These are phyloP conservation scores for Trichosporon coremiiforme DNA, from an alignment of 1,284 basidiomycete species.

Conservation along the genomic window DNA sequence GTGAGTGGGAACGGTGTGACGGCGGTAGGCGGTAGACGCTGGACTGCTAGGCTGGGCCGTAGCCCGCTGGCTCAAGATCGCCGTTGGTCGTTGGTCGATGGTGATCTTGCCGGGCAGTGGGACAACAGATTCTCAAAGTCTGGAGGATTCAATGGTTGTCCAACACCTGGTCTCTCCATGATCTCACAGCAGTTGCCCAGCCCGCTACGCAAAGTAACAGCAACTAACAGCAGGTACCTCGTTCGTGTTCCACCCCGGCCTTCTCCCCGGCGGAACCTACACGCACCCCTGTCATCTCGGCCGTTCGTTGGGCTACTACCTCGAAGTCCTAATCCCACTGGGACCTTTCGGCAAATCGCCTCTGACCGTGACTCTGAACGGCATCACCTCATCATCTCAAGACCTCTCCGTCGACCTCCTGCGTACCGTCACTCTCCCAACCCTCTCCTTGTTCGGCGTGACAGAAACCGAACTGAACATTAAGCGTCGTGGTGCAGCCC, in stretches of 20 bases:
- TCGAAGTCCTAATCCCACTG: conserved; percentile 86
- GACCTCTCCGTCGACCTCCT: conserved; percentile 89
- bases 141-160: too few species aligned
- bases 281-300: conserved; percentile 85
- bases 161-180: too few species aligned
- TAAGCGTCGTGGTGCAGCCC: conserved; percentile 85
- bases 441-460: conserved; percentile 85
- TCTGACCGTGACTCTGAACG: conserved; percentile 75
- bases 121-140: too few species aligned
- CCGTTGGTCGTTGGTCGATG: too few species aligned
- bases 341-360: conserved; percentile 93
- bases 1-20: too few species aligned
- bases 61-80: too few species aligned
- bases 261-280: conserved; percentile 80
- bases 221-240: conserved; percentile 92
- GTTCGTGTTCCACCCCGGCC: conserved; percentile 85
- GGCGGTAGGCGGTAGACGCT: too few species aligned
- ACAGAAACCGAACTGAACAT: conserved; percentile 90
- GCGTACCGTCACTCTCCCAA: conserved; percentile 88
- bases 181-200: too few species aligned
- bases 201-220: too few species aligned
- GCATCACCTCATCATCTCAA: conserved; percentile 82
- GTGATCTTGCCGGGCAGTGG: too few species aligned
- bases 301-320: conserved; percentile 87
- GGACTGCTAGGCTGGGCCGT: too few species aligned